A percentile compares a stretch with the other conserved stretches of the same genome.
phyloP scores from a whole-genome alignment of 169 alveolate genomes.

The Perkinsus olseni region DNA sequence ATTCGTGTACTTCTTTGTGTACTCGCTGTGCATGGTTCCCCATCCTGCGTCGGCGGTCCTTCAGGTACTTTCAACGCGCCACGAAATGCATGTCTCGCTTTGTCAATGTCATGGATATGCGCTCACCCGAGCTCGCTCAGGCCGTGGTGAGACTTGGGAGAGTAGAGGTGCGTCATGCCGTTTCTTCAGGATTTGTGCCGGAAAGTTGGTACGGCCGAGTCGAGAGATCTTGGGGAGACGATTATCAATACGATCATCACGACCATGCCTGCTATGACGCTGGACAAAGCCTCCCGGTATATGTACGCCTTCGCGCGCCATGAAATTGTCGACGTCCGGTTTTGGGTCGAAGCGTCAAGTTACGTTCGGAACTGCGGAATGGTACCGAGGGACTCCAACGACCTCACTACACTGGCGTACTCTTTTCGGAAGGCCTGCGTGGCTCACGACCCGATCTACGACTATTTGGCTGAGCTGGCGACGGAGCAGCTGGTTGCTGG shows the following conservation, averaged over 20 bases:
- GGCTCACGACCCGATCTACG: background rate
- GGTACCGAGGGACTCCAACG: background rate
- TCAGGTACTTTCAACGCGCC: background rate
- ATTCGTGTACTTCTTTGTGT: no score
- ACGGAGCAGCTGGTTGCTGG: background rate
- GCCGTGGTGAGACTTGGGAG: background rate
- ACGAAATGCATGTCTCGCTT: background rate
- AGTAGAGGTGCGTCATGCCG: background rate
- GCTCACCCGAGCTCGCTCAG: background rate
- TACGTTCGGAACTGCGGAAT: background rate
- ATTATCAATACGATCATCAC: background rate
- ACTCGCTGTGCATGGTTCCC: no score
- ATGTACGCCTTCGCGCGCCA: conserved; percentile 1
- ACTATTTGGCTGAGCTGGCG: background rate
- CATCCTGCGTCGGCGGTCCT: no score
- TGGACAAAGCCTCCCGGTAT: background rate
- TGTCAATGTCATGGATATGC: background rate
- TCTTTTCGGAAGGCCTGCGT: background rate
- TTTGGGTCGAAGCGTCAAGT: background rate
- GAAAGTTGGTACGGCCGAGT: background rate
- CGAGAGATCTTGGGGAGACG: background rate
- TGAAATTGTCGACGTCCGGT: background rate
- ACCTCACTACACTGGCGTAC: background rate
- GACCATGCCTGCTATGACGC: background rate
- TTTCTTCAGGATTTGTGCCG: background rate